These are phyloP conservation scores for Nasturtium officinale DNA, from an alignment of 345 rosid genomes.

Conservation along the genomic window DNA sequence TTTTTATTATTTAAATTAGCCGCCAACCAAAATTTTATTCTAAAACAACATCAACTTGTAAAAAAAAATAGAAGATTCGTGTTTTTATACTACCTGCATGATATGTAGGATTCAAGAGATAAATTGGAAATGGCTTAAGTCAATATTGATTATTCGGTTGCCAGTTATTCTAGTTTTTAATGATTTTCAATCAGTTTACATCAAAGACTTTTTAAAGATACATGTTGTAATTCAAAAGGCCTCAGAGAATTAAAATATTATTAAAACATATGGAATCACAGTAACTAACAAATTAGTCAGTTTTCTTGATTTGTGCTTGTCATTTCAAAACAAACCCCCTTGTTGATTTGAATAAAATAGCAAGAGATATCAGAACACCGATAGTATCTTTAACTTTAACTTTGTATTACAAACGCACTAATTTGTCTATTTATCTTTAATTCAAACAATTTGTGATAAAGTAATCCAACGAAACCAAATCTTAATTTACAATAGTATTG, in stretches of 20 bases:
- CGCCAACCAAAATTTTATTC: not conserved
- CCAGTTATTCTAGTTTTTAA: not conserved
- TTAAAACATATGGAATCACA: not conserved
- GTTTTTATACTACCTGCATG: not conserved
- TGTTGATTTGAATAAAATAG: not conserved
- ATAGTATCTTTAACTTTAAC: too few relatives aligned
- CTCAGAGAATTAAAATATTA: not conserved
- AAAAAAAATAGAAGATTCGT: not conserved
- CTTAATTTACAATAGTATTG: not conserved
- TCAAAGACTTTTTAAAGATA: not conserved
- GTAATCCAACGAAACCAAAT: conserved; percentile 17
- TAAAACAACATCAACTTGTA: conserved; percentile 1
- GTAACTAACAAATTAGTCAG: not conserved
- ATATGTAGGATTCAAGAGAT: not conserved
- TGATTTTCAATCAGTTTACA: not conserved
- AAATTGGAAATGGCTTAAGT: not conserved
- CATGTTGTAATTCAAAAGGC: not conserved
- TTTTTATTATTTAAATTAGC: not conserved
- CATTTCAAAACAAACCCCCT: conserved; percentile 3
- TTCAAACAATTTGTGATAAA: not conserved
- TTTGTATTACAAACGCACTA: too few relatives aligned
- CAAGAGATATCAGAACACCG: not conserved
- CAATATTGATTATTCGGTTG: not conserved
- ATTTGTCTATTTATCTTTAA: not conserved
- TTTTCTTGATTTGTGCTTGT: conserved; percentile 4